These are phyloP conservation scores for Penicillium coffeae DNA, from an alignment of 495 filamentous ascomycete genomes.

Conservation along the genomic window DNA sequence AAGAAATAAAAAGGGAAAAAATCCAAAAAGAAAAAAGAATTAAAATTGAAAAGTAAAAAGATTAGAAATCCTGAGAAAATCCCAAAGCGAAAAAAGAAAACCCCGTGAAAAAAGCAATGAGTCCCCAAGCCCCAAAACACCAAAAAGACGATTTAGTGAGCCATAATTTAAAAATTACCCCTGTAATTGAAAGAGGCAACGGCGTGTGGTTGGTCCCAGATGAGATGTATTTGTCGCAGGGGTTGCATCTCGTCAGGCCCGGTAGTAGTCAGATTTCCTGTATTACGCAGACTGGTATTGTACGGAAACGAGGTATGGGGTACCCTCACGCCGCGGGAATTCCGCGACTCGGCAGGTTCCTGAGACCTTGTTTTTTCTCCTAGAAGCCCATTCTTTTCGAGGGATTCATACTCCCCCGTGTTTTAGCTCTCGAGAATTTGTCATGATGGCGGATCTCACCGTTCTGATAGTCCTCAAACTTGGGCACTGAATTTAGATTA, in stretches of 20 bases:
- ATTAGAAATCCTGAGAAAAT: not conserved
- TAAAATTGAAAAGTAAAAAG: not conserved
- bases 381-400: not conserved
- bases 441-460: too few relatives aligned
- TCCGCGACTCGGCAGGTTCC: too few relatives aligned
- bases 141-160: not conserved
- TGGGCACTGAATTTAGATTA: not conserved
- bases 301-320: conserved; percentile 12
- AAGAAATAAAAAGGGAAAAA: conserved; percentile 6
- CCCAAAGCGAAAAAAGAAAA: not conserved
- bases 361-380: not conserved
- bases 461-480: not conserved
- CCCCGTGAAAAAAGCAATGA: conserved; percentile 3
- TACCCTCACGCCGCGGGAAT: too few relatives aligned
- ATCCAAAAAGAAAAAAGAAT: not conserved
- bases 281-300: conserved; percentile 23
- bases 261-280: conserved; percentile 5
- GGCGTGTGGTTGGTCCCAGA: conserved; percentile 28
- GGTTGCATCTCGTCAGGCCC: conserved; percentile 25
- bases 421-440: too few relatives aligned
- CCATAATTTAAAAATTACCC: conserved; percentile 16
- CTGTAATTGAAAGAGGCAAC: conserved; percentile 19
- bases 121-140: not conserved
- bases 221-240: conserved; percentile 24
- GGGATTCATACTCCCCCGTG: too few relatives aligned